Conservation (phyloP, 2,329 filamentous ascomycete genomes). For the Alternaria hordeiaustralica region DNA sequence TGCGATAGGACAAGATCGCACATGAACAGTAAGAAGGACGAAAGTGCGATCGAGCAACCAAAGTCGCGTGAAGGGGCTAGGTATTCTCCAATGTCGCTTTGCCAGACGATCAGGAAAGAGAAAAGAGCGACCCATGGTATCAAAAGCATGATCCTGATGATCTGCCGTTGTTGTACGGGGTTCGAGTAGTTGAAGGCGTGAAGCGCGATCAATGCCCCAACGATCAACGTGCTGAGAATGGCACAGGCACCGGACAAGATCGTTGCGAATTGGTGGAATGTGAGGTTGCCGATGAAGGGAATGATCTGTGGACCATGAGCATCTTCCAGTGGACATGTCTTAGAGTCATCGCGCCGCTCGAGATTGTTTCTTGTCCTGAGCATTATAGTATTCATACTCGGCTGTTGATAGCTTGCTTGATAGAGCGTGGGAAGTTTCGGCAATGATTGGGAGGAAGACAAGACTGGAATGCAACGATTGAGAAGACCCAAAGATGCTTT, state of each 20-base stretch:
- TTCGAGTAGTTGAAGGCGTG: conserved; percentile 37
- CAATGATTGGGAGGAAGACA: not conserved
- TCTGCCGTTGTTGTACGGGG: conserved; percentile 38
- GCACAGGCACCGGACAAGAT: conserved; percentile 30
- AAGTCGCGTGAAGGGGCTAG: conserved; percentile 30
- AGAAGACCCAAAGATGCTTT: not conserved
- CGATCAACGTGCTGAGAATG: conserved; percentile 23
- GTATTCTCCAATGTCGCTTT: conserved; percentile 25
- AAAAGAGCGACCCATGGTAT: conserved; percentile 37
- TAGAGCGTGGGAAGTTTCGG: not conserved
- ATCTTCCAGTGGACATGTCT: conserved; percentile 23
- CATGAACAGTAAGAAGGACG: conserved; percentile 38
- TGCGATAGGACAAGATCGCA: conserved; percentile 40
- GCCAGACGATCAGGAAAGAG: conserved; percentile 32
- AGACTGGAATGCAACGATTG: not conserved
- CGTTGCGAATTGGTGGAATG: conserved; percentile 34
- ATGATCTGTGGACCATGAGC: conserved; percentile 22
- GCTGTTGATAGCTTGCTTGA: not conserved
- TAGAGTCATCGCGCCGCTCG: not conserved
- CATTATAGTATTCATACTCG: not conserved
- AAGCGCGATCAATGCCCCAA: conserved; percentile 19
- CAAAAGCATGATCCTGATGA: conserved; percentile 35
- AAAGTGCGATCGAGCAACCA: conserved; percentile 39
- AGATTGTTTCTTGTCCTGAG: conserved; percentile 2
- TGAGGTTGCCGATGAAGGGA: conserved; percentile 28